These are phyloP conservation scores for Aspergillus awamori DNA, from an alignment of 2,329 filamentous ascomycete species.

Conservation along the genomic window DNA sequence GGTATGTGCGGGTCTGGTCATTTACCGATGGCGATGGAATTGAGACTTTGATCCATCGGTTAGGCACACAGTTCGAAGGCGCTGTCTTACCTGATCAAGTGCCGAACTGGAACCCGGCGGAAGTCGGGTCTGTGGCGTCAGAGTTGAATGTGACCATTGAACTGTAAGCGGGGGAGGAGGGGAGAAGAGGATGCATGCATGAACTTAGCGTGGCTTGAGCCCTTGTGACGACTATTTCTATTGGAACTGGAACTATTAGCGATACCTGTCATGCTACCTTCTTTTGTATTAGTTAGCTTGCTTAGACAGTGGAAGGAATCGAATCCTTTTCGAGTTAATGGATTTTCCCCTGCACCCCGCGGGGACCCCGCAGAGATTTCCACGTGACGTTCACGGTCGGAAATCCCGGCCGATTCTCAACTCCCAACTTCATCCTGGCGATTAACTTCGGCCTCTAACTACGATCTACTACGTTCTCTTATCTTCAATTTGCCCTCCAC, in stretches of 20 bases:
- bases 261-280: not conserved
- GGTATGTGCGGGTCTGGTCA: slow-evolving; percentile 52
- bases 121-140: slow-evolving; percentile 23
- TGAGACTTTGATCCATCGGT: slow-evolving; percentile 48
- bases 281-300: too few relatives aligned
- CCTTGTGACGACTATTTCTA: not conserved
- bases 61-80: slow-evolving; percentile 38
- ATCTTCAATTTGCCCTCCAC: too few relatives aligned
- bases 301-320: too few relatives aligned
- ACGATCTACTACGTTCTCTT: too few relatives aligned
- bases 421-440: not conserved
- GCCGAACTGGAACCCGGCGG: slow-evolving; percentile 27
- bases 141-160: slow-evolving; percentile 25
- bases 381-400: not conserved
- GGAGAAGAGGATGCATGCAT: not conserved
- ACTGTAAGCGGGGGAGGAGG: not conserved
- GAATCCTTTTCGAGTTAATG: not conserved
- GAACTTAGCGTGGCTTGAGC: not conserved
- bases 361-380: not conserved
- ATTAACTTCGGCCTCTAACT: too few relatives aligned
- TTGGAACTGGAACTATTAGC: not conserved
- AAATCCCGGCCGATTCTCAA: not conserved
- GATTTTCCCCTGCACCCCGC: not conserved
- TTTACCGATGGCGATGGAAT: slow-evolving; percentile 56
- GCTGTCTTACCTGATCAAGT: slow-evolving; percentile 46